phyloP scores from a whole-genome alignment of 2,329 filamentous ascomycete species.

The Cladosporium sp. region DNA sequence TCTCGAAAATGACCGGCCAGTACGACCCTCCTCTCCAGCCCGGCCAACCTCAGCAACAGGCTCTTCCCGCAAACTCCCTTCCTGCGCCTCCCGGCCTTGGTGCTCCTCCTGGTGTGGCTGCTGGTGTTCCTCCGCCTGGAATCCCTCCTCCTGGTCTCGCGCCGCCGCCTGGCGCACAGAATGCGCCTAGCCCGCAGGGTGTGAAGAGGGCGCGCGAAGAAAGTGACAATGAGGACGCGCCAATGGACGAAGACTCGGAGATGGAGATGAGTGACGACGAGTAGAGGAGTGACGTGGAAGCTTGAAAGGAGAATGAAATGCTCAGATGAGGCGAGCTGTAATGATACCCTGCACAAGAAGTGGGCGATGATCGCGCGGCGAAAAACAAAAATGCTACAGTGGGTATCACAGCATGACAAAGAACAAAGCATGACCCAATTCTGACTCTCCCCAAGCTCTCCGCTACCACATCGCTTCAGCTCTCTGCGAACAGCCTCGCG shows the following conservation, averaged over 20 bases:
- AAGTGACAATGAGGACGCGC: slow-evolving; percentile 37
- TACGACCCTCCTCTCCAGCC: slow-evolving; percentile 53
- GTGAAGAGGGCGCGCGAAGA: slow-evolving; percentile 49
- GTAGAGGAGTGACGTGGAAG: not conserved
- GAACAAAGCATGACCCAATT: not conserved
- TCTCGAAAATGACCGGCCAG: slow-evolving; percentile 88
- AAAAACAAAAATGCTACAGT: no score
- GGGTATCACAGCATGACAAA: slow-evolving; percentile 7
- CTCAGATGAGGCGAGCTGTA: slow-evolving; percentile 30
- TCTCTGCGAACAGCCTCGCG: slow-evolving; percentile 8
- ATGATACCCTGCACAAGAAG: not conserved
- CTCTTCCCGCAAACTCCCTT: slow-evolving; percentile 19
- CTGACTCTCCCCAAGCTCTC: slow-evolving; percentile 20
- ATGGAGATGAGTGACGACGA: slow-evolving; percentile 68
- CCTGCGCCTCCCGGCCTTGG: slow-evolving; percentile 7
- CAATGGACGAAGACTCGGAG: slow-evolving; percentile 43
- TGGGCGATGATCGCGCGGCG: no score
- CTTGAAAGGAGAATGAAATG: not conserved
- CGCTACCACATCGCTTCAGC: slow-evolving; percentile 21
- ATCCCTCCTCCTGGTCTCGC: slow-evolving; percentile 43
- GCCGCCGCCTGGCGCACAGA: slow-evolving; percentile 46
- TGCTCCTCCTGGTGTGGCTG: slow-evolving; percentile 1
- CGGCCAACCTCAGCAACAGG: slow-evolving; percentile 18
- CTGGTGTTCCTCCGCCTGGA: slow-evolving; percentile 7
- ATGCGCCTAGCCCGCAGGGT: slow-evolving; percentile 51